Percentiles rank a stretch among this genome's conserved stretches.
These are phyloP conservation scores for Voacanga thouarsii DNA, from an alignment of 257 asterid genomes.

Conservation along the genomic window DNA sequence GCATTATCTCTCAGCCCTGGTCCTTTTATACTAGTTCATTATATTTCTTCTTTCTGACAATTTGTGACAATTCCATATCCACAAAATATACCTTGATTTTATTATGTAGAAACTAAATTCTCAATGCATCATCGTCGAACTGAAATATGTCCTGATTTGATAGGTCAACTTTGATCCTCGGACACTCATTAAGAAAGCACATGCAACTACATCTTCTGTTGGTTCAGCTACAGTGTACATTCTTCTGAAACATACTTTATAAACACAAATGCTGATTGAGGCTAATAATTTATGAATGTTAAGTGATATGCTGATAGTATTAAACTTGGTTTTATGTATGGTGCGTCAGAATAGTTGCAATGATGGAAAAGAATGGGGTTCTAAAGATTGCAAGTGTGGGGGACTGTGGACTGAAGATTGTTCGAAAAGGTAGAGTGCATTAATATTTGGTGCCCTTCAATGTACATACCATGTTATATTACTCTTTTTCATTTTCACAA, in stretches of 20 bases:
- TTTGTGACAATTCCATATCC: neutral
- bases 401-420: slow-evolving; percentile 72
- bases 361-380: slow-evolving; percentile 69
- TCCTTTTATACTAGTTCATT: neutral
- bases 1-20: neutral
- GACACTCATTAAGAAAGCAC: slow-evolving; percentile 72
- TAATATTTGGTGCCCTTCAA: neutral
- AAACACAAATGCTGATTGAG: neutral
- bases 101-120: neutral
- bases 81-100: neutral
- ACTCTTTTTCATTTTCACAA: neutral
- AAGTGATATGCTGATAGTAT: neutral
- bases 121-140: neutral
- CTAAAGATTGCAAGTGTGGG: slow-evolving; percentile 79
- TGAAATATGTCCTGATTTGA: slow-evolving; percentile 11
- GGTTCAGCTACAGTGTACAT: slow-evolving; percentile 89
- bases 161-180: slow-evolving; percentile 72
- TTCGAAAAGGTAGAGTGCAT: slow-evolving; percentile 58
- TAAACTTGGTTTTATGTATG: slow-evolving; percentile 6
- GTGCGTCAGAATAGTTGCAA: slow-evolving; percentile 61
- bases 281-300: neutral
- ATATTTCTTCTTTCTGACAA: neutral
- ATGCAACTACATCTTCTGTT: slow-evolving; percentile 69
- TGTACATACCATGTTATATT: neutral
- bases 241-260: slow-evolving; percentile 9